phyloP scores from a whole-genome alignment of 306 rosid genomes.

The Cicer bijugum region DNA sequence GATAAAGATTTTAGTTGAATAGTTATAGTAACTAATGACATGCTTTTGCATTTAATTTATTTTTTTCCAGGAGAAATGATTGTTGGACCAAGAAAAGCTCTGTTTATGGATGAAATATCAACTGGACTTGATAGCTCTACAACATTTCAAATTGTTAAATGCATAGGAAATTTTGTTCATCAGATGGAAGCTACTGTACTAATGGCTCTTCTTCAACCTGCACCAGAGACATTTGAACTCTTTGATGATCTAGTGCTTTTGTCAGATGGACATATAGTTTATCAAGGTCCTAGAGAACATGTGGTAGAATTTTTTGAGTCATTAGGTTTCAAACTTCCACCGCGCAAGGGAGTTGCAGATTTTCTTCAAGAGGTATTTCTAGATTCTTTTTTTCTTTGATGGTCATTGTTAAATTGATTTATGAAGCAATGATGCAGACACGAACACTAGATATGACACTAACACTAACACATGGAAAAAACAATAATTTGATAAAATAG shows the following conservation, averaged over 20 bases:
- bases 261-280: conserved; percentile 75
- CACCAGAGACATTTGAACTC: conserved; percentile 87
- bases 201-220: conserved; percentile 93
- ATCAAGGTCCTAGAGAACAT: conserved; percentile 77
- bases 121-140: conserved; percentile 96
- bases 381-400: not conserved
- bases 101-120: conserved; percentile 93
- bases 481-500: too few relatives aligned
- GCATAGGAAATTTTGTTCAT: conserved; percentile 78
- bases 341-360: conserved; percentile 86
- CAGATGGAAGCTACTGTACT: conserved; percentile 80
- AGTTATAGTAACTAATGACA: conserved; percentile 24
- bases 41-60: conserved; percentile 17
- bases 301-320: conserved; percentile 78
- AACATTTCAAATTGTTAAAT: conserved; percentile 82
- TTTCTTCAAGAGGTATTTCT: conserved; percentile 87
- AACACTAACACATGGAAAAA: too few relatives aligned
- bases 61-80: conserved; percentile 74
- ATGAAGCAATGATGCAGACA: too few relatives aligned
- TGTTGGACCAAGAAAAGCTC: conserved; percentile 84
- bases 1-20: conserved; percentile 24
- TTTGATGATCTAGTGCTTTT: conserved; percentile 81
- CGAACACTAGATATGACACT: too few relatives aligned
- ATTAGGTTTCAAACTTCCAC: conserved; percentile 73
- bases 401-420: not conserved